phyloP scores from a whole-genome alignment of 805 yeast species.

The Metschnikowia kunwiensis region DNA sequence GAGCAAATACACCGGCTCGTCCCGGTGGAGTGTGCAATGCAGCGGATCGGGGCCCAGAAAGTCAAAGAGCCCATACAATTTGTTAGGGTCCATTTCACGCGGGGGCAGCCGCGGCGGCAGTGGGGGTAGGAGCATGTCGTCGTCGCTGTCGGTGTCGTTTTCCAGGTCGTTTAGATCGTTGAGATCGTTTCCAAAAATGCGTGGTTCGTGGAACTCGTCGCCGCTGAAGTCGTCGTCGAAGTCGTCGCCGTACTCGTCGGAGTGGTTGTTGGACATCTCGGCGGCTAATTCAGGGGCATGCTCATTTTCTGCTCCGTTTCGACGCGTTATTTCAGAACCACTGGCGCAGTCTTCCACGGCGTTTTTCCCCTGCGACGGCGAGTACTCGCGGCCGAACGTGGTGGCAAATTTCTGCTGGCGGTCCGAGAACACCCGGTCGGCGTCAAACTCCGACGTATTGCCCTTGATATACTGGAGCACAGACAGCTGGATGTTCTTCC shows the following conservation, averaged over 20 bases:
- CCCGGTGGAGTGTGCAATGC: constrained; percentile 75
- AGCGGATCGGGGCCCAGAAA: constrained; percentile 92
- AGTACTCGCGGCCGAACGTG: constrained; percentile 27
- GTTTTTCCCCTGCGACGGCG: constrained; percentile 8
- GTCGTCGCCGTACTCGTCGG: constrained; percentile 5
- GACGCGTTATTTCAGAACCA: background rate
- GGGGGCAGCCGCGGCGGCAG: constrained; percentile 82
- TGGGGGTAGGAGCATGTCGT: constrained; percentile 45
- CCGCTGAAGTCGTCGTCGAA: constrained; percentile 11
- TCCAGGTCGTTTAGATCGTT: constrained; percentile 24
- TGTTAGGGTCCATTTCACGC: constrained; percentile 74
- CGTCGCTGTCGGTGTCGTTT: constrained; percentile 32
- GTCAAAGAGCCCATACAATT: constrained; percentile 81
- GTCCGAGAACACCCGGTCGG: constrained; percentile 38
- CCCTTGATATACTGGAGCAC: constrained; percentile 36
- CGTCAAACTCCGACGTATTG: constrained; percentile 25
- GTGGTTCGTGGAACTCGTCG: constrained; percentile 14
- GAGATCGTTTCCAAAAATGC: constrained; percentile 10
- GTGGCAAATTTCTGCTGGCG: constrained; percentile 33
- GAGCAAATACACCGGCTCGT: constrained; percentile 76
- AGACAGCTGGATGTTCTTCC: constrained; percentile 28
- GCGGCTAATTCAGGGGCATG: background rate
- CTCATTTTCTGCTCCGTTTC: background rate
- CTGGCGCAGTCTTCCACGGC: background rate
- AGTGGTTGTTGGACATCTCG: background rate